phyloP scores from a whole-genome alignment of 768 basidiomycete species.

The Russula sp. region DNA sequence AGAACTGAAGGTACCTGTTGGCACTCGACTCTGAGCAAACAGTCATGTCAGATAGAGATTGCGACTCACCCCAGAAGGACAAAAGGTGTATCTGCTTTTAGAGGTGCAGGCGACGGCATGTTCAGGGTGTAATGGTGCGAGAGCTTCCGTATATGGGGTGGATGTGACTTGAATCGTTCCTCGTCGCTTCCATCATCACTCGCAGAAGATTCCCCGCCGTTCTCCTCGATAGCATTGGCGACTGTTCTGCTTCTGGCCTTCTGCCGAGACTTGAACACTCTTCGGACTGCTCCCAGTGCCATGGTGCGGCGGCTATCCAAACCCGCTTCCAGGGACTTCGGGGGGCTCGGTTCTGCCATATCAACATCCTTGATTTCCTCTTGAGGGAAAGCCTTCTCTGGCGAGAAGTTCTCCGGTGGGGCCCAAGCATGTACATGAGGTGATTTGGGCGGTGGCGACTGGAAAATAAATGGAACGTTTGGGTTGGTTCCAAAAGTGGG shows the following conservation, averaged over 20 bases:
- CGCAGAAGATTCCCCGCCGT: conserved; percentile 34
- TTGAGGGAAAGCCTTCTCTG: conserved; percentile 51
- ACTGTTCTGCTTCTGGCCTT: conserved; percentile 33
- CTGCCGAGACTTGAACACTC: conserved; percentile 57
- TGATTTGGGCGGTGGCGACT: conserved; percentile 40
- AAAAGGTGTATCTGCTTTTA: conserved; percentile 66
- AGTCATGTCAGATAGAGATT: conserved; percentile 16
- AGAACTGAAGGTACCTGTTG: conserved; percentile 82
- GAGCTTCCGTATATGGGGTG: conserved; percentile 43
- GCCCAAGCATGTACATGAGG: conserved; percentile 50
- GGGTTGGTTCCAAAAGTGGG: conserved; percentile 59
- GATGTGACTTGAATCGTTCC: conserved; percentile 19
- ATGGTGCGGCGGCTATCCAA: conserved; percentile 41
- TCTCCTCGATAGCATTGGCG: conserved; percentile 22
- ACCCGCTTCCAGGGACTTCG: conserved; percentile 35
- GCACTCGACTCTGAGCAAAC: neutral
- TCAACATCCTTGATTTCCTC: conserved; percentile 61
- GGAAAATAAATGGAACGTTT: conserved; percentile 69
- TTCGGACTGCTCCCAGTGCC: conserved; percentile 55
- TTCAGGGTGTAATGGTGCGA: conserved; percentile 82
- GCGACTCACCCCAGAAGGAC: conserved; percentile 72
- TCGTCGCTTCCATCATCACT: conserved; percentile 42
- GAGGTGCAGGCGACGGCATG: conserved; percentile 52
- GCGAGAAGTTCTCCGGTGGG: conserved; percentile 55
- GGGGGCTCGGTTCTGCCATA: conserved; percentile 67